Base-by-base conservation (phyloP, 139 green algal genomes). In the Nannochloris sp. region DNA sequence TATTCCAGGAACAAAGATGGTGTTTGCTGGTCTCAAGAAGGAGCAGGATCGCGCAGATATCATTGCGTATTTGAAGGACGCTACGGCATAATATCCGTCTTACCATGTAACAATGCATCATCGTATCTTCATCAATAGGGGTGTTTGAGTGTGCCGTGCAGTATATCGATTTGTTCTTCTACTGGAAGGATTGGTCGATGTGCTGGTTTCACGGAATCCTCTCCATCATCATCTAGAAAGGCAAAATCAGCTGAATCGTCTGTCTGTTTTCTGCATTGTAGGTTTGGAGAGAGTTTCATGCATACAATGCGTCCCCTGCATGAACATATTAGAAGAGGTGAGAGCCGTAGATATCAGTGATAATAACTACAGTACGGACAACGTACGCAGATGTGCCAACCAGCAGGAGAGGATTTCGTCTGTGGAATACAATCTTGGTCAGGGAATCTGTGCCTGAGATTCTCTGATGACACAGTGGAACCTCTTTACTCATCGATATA, bases 21-120 rank as follows among this genome's bases (percentile, higher is more conserved):
- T 99, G 44, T 99, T 99, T 72, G 89, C 93, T 28, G 93, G 93
- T 10, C 75, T 99, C 31, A 99, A 99, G 82, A 98, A 97, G 82
- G 86, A 86, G 0, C 80, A 96, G 66, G 78, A 95, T 48, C 83
- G 85, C 12, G 75, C 81, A 6, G 82, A 89, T 70, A 72, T 95
- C 13, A 96, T 96, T 56, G 63, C 88, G 1, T 94, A 82, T 69
- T 67, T 96, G 6, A 96, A 96, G 85, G 20, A 86, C 37, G 74
- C 84, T 0, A 92, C 86, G 5, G 82, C 80, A 11, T 90, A 57
- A 76, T 31, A 16, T 29, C 43, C 43, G 12, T 40, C 33, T 40
- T 40, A 12, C 9, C 33, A 40, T 40, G 33, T 40, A 40, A 23
- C 48, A 40, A 40, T 6, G 33, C 33, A 8, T 40, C 0, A 40